A percentile compares a stretch with the other conserved stretches of the same genome.
These are phyloP conservation scores for Sugiyamaella smithiae DNA, from an alignment of 805 yeast species.

Conservation along the genomic window DNA sequence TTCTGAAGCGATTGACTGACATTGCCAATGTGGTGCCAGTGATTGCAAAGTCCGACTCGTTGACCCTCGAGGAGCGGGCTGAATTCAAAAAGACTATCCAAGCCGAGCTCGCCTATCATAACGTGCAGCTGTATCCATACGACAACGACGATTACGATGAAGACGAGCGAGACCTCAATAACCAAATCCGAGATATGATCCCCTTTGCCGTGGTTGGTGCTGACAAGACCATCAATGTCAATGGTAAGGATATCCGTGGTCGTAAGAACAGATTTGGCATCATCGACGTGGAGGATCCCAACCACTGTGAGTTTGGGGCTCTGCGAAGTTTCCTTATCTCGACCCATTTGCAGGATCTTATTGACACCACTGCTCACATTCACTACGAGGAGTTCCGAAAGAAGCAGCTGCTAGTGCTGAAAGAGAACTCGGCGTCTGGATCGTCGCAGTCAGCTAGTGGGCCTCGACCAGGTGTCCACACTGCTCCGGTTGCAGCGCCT, in stretches of 20 bases:
- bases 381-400: conserved; percentile 94
- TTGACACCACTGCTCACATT: conserved; percentile 81
- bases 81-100: conserved; percentile 71
- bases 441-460: background rate
- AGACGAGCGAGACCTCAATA: conserved; percentile 38
- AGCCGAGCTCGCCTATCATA: conserved; percentile 64
- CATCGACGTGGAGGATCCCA: conserved; percentile 88
- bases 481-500: background rate
- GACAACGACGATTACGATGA: conserved; percentile 59
- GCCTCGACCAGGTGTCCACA: conserved; percentile 2
- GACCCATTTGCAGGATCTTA: conserved; percentile 92
- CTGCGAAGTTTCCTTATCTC: conserved; percentile 91
- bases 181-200: conserved; percentile 38
- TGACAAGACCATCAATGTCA: conserved; percentile 67
- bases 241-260: conserved; percentile 81
- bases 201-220: conserved; percentile 97
- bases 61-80: conserved; percentile 81
- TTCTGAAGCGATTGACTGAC: conserved; percentile 79
- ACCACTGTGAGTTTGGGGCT: conserved; percentile 93
- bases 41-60: conserved; percentile 88
- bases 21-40: conserved; percentile 93
- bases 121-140: conserved; percentile 75
- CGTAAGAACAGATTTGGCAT: conserved; percentile 93
- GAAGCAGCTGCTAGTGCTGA: conserved; percentile 88
- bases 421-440: conserved; percentile 56